Base-by-base conservation (phyloP, 441 rosid species). In the Aquilaria agallochum region DNA sequence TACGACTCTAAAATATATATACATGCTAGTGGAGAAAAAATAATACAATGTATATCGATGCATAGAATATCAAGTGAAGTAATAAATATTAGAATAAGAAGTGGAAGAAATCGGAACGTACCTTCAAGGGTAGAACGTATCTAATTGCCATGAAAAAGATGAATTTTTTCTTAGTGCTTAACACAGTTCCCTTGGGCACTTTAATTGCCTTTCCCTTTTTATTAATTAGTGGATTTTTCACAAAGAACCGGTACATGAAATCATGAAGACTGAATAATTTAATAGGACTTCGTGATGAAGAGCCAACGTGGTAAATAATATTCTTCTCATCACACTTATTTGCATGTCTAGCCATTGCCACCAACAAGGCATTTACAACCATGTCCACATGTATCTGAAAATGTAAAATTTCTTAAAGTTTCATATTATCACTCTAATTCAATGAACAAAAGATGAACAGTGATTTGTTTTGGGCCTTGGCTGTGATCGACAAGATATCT, bases 151-250 rank as follows among this genome's bases (percentile, higher is more conserved):
- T 54, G 57, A 20, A 54, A 3, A 31, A 1, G 5, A 54, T 74
- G 72, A 73, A 81, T 64, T 68, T 73, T 48, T 68, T 5, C 77
- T 71, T 81, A 63, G 75, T 60, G 56, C 33, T 69, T 2, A 81
- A 40, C 2, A 73, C 45, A 7, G 60, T 75, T 0, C 66, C 0
- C 30, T 71, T 68, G 7, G 27, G 12, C 2, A 78, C 80, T 2
- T 36, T 67, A 14, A 76, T 71, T 1, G 50, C 50, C 48, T 68
- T 69, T 12, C 83, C 83, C 0, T 81, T 60, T 57, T 66, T 64
- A 50, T 74, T 54, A 2, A 52, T 59, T 76, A 79, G 78, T 53
- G 81, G 86, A n/a, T 72, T 72, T 20, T 49, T n/a, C 8, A 36
- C 57, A 55, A 81, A 81, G 63, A 72, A 81, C 6, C 15, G 27